Conservation (phyloP, 2,329 filamentous ascomycete species). For the Neospermospora avenae region DNA sequence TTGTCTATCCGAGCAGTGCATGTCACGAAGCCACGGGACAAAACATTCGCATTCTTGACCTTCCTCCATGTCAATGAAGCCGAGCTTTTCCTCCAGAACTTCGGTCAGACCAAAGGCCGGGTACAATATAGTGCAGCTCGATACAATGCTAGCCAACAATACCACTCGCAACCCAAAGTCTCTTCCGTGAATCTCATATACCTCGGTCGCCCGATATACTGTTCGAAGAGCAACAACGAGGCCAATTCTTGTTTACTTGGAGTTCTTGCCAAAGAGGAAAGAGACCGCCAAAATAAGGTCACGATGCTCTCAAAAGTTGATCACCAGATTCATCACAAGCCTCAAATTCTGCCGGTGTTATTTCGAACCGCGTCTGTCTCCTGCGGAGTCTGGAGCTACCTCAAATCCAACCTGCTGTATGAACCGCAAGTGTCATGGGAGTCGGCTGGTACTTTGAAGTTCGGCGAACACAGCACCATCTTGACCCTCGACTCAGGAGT, state of each 20-base stretch:
- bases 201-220: conserved; percentile 25
- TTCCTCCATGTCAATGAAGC: conserved; percentile 41
- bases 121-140: background rate
- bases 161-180: background rate
- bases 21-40: conserved; percentile 42
- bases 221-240: conserved; percentile 23
- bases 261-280: conserved; percentile 26
- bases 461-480: conserved; percentile 40
- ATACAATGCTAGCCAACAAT: background rate
- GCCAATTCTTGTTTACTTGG: conserved; percentile 24
- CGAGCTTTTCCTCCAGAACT: conserved; percentile 40
- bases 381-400: conserved; percentile 45
- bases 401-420: conserved; percentile 39
- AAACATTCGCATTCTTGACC: conserved; percentile 44
- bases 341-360: conserved; percentile 23
- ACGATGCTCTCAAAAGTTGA: background rate
- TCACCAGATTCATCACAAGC: background rate
- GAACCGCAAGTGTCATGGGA: conserved; percentile 41
- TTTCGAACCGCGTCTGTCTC: conserved; percentile 37
- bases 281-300: conserved; percentile 16
- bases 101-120: conserved; percentile 29
- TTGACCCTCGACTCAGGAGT: conserved; percentile 36
- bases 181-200: conserved; percentile 7
- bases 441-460: conserved; percentile 38
- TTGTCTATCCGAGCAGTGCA: conserved; percentile 42